A percentile compares a stretch with the other conserved stretches of the same genome.
These are phyloP conservation scores for Colletotrichum orbiculare DNA, from an alignment of 2,329 filamentous ascomycete genomes.

Conservation along the genomic window DNA sequence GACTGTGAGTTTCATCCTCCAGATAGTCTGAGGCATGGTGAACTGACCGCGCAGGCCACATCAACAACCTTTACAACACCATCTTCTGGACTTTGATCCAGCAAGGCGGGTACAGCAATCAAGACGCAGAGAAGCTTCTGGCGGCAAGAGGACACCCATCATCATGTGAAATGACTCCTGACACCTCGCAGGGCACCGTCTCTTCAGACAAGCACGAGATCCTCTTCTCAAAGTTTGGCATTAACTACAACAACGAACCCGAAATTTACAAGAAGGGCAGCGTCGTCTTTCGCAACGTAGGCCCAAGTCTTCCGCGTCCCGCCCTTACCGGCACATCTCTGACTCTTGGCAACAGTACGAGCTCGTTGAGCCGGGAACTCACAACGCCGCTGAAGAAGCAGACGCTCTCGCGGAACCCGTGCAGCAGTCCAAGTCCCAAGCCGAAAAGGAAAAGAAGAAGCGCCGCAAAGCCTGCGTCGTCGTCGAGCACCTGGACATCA, in stretches of 20 bases:
- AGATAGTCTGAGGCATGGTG: too few species aligned
- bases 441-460: conserved; percentile 84
- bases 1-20: conserved; percentile 74
- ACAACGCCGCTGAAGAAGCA: conserved; percentile 58
- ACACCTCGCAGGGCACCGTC: conserved; percentile 74
- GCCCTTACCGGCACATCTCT: conserved; percentile 33
- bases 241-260: conserved; percentile 98
- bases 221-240: conserved; percentile 85
- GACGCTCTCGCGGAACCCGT: conserved; percentile 63
- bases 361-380: conserved; percentile 68
- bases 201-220: conserved; percentile 96
- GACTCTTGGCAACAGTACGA: conserved; percentile 67
- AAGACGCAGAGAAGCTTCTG: conserved; percentile 83
- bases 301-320: conserved; percentile 38
- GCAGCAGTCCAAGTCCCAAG: conserved; percentile 79
- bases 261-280: conserved; percentile 96
- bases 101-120: conserved; percentile 77
- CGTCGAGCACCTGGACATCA: conserved; percentile 90
- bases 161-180: conserved; percentile 25
- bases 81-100: conserved; percentile 93
- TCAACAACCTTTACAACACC: conserved; percentile 99
- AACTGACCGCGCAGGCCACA: conserved; percentile 73
- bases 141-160: conserved; percentile 61
- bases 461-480: conserved; percentile 83
- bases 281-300: conserved; percentile 84